A percentile compares a stretch with the other conserved stretches of the same genome.
These are phyloP conservation scores for Trifolium fragiferum DNA, from an alignment of 306 rosid genomes.

Conservation along the genomic window DNA sequence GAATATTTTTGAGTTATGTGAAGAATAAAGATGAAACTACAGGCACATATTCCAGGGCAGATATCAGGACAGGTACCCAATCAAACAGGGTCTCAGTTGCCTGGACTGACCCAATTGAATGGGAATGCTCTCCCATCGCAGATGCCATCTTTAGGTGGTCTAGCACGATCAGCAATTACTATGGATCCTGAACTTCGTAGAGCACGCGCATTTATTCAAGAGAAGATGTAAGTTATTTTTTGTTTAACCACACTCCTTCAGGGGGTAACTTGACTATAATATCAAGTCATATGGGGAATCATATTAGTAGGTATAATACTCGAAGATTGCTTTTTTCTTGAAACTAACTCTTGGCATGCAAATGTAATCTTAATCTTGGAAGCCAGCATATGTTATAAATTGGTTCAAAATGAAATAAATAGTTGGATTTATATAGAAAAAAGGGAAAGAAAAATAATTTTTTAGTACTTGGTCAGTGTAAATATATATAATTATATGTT, in stretches of 20 bases:
- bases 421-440: constrained; percentile 7
- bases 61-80: constrained; percentile 75
- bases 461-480: background rate
- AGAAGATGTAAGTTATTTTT: constrained; percentile 70
- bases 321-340: constrained; percentile 16
- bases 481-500: background rate
- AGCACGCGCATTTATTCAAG: constrained; percentile 61
- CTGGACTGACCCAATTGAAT: constrained; percentile 61
- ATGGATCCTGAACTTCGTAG: constrained; percentile 71
- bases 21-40: constrained; percentile 63
- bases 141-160: constrained; percentile 50
- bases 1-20: constrained; percentile 51
- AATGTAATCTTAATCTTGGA: constrained; percentile 27
- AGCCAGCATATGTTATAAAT: constrained; percentile 14
- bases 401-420: background rate
- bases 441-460: constrained; percentile 3
- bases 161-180: constrained; percentile 46
- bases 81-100: constrained; percentile 71
- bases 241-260: constrained; percentile 16
- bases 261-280: constrained; percentile 15
- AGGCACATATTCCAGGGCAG: constrained; percentile 67
- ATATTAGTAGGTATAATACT: background rate
- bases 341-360: background rate
- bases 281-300: constrained; percentile 6
- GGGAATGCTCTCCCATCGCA: constrained; percentile 66